phyloP scores from a whole-genome alignment of 2,329 filamentous ascomycete species.

The Bertia moriformis region DNA sequence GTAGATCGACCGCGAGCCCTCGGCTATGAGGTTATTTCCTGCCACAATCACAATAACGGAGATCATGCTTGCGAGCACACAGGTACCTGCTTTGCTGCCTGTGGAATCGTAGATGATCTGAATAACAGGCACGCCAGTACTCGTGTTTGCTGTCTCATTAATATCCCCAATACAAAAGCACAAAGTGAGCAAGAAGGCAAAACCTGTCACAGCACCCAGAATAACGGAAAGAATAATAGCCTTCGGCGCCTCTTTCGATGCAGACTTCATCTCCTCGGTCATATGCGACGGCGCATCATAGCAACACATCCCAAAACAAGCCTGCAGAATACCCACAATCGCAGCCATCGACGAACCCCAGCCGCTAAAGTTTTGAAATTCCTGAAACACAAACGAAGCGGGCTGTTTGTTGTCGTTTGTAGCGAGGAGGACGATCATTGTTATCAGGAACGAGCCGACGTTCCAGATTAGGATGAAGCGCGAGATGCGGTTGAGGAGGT shows the following conservation, averaged over 20 bases:
- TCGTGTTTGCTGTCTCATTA: background rate
- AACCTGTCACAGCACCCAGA: slow-evolving; percentile 2
- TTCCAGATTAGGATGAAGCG: slow-evolving; percentile 35
- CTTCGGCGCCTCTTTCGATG: slow-evolving; percentile 29
- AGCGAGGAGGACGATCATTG: slow-evolving; percentile 33
- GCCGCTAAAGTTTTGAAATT: slow-evolving; percentile 38
- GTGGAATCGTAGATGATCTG: slow-evolving; percentile 3
- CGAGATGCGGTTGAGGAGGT: slow-evolving; percentile 33
- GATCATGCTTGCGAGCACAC: slow-evolving; percentile 1
- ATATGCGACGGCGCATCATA: slow-evolving; percentile 25
- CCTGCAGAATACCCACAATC: slow-evolving; percentile 35
- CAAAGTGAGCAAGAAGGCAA: slow-evolving; percentile 1
- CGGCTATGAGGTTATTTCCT: slow-evolving; percentile 1
- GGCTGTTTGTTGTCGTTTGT: slow-evolving; percentile 36
- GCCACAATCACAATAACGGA: slow-evolving; percentile 1
- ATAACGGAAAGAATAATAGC: slow-evolving; percentile 2
- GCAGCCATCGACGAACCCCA: slow-evolving; percentile 32
- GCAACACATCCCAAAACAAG: slow-evolving; percentile 37
- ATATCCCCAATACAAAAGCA: slow-evolving; percentile 3
- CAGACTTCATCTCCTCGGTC: slow-evolving; percentile 37
- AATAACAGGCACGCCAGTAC: slow-evolving; percentile 3
- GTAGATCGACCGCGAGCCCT: slow-evolving; percentile 1
- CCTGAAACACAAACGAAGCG: slow-evolving; percentile 35
- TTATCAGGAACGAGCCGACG: slow-evolving; percentile 32
- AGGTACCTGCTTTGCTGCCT: slow-evolving; percentile 1